Evolutionary conservation across 306 rosid species (phyloP), one percentile per base, ranked within the genome.

Genomic region (Mimosa bimucronata): DNA sequence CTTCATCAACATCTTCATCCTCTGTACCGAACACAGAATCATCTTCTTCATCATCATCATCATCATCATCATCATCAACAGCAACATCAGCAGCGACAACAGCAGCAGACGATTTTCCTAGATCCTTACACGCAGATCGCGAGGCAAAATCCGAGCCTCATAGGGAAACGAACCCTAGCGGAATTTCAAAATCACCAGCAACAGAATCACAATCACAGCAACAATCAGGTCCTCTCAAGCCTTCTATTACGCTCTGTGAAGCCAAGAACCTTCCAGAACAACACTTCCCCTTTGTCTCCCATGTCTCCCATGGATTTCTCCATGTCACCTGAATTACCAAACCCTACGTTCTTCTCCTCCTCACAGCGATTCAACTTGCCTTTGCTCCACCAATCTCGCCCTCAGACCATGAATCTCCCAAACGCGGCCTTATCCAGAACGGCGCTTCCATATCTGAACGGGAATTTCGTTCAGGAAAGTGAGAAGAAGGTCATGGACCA

Each of bases 151-250:
- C 75, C 87, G 30, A 30, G 84, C 29, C 31, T 87, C 21, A 77
- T 85, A 50, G 88, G 98, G 0, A 95, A 93, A 38, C 87, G 97
- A 4, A 90, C 91, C n/a, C 97, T 90, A 1, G 81, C 94, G 1
- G 98, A 95, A 79, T 89, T 77, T 44, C 98, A 91, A 53, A 76
- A 86, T 45, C 86, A 77, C 2, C 38, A 34, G n/a, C 88, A 58
- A 0, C 66, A 78, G 30, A 66, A 66, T 62, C 90, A 81, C 13
- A 34, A 34, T 34, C 3, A 34, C 5, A 34, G 5, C 38, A 87
- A 77, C 81, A 66, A 66, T 66, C 91, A 78, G 3, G 69, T 64
- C 2, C 83, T 86, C 3, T 87, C 84, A 0, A 83, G 74, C 66
- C 81, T 88, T 31, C 77, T 85, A 6, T 79, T 85, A 3, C 97